phyloP scores from a whole-genome alignment of 208 protist species.

The Entamoeba moshkovskii region DNA sequence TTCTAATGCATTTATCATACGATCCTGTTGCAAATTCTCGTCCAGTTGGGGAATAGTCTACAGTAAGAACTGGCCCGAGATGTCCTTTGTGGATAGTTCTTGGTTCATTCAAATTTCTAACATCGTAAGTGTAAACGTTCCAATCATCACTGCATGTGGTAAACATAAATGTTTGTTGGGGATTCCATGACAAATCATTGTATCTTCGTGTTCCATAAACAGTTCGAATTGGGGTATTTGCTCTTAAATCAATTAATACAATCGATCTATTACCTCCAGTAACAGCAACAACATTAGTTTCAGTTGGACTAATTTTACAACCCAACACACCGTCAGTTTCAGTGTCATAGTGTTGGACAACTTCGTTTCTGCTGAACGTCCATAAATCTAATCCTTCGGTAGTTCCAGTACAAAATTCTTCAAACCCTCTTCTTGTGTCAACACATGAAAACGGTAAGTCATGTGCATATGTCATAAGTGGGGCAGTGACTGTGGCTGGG shows the following conservation, averaged over 20 bases:
- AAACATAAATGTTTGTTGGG: conserved; percentile 10
- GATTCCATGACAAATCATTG: conserved; percentile 18
- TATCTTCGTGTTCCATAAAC: neutral
- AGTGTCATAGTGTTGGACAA: neutral
- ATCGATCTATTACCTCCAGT: neutral
- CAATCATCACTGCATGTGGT: conserved; percentile 4
- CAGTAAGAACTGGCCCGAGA: conserved; percentile 19
- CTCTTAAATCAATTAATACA: conserved; percentile 7
- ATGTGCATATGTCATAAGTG: neutral
- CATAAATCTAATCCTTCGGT: neutral
- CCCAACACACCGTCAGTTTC: neutral
- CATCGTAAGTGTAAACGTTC: conserved; percentile 24
- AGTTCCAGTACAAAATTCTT: neutral
- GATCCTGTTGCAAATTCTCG: conserved; percentile 19
- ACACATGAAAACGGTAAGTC: neutral
- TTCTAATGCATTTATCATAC: conserved; percentile 26
- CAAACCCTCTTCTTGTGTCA: neutral
- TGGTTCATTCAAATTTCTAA: conserved; percentile 3
- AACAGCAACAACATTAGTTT: neutral
- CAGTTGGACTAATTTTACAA: neutral
- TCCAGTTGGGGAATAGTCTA: conserved; percentile 26
- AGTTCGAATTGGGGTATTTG: neutral
- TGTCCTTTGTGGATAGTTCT: conserved; percentile 10
- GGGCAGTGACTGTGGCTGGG: neutral
- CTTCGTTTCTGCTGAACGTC: neutral